Conservation (phyloP, 2,329 filamentous ascomycete genomes). For the Colletotrichum salicis region DNA sequence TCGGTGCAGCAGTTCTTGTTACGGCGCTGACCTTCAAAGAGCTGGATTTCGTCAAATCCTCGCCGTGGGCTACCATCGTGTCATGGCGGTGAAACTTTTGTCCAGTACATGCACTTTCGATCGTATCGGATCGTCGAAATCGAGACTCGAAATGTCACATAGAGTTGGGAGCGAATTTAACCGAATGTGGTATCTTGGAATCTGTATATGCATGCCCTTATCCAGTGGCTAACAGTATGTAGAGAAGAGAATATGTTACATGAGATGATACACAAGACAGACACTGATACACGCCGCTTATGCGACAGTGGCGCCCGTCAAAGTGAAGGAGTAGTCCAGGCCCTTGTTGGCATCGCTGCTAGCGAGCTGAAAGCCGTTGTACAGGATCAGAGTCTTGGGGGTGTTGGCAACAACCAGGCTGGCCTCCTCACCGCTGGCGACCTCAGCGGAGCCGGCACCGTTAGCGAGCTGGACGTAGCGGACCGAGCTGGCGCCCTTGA, state of each 20-base stretch:
- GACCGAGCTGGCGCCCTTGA: constrained; percentile 44
- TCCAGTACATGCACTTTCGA: no score
- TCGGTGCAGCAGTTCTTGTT: neutral
- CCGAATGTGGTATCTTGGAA: constrained; percentile 4
- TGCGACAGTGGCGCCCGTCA: constrained; percentile 44
- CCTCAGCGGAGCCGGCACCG: constrained; percentile 46
- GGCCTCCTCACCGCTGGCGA: constrained; percentile 52
- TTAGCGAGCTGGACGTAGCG: constrained; percentile 50
- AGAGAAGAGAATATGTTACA: constrained; percentile 13
- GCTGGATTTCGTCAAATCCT: neutral
- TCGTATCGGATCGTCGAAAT: neutral
- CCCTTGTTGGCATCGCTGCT: constrained; percentile 49
- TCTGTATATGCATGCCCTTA: constrained; percentile 1
- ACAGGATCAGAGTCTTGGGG: constrained; percentile 53
- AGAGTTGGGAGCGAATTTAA: neutral
- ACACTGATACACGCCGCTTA: neutral
- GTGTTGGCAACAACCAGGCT: constrained; percentile 61
- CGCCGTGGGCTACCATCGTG: neutral
- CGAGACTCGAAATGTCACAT: no score
- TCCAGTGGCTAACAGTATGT: constrained; percentile 10
- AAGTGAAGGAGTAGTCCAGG: constrained; percentile 50
- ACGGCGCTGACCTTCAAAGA: neutral
- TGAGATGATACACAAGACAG: neutral
- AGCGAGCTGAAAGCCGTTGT: constrained; percentile 54
- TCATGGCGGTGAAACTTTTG: neutral